Conservation (phyloP, 2,329 filamentous ascomycete species). For the Microascus cirrosus region DNA sequence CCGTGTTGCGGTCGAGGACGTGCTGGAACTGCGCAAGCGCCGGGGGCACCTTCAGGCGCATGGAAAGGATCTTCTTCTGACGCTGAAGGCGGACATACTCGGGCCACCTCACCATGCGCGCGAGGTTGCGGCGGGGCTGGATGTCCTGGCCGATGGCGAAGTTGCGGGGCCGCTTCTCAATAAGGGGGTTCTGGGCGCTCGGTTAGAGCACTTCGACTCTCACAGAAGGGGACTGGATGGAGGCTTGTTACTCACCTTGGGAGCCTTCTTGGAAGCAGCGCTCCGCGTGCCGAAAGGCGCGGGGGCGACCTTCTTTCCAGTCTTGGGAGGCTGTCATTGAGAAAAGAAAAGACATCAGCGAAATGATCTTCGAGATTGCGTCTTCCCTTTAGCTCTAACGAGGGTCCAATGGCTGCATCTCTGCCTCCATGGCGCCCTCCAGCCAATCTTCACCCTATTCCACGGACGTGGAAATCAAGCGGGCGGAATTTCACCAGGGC, state of each 20-base stretch:
- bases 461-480: slow-evolving; percentile 10
- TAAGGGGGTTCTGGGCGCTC: slow-evolving; percentile 75
- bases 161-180: slow-evolving; percentile 97
- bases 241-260: slow-evolving; percentile 63
- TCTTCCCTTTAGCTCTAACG: slow-evolving; percentile 66
- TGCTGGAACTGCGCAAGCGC: slow-evolving; percentile 96
- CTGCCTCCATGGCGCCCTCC: slow-evolving; percentile 42
- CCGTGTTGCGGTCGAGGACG: slow-evolving; percentile 92
- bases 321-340: slow-evolving; percentile 99
- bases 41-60: slow-evolving; percentile 97
- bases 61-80: slow-evolving; percentile 87
- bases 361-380: slow-evolving; percentile 53
- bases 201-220: background rate
- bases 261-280: slow-evolving; percentile 84
- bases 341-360: slow-evolving; percentile 95
- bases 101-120: slow-evolving; percentile 99
- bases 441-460: slow-evolving; percentile 50
- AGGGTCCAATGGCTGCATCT: slow-evolving; percentile 47
- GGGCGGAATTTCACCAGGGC: slow-evolving; percentile 18
- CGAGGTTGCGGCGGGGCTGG: slow-evolving; percentile 90
- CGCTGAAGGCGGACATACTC: slow-evolving; percentile 98
- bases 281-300: slow-evolving; percentile 94
- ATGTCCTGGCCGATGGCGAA: slow-evolving; percentile 98
- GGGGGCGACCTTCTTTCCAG: slow-evolving; percentile 94
- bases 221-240: background rate